These are phyloP conservation scores for Phanerochaete carnosa DNA, from an alignment of 768 basidiomycete genomes.

Conservation along the genomic window DNA sequence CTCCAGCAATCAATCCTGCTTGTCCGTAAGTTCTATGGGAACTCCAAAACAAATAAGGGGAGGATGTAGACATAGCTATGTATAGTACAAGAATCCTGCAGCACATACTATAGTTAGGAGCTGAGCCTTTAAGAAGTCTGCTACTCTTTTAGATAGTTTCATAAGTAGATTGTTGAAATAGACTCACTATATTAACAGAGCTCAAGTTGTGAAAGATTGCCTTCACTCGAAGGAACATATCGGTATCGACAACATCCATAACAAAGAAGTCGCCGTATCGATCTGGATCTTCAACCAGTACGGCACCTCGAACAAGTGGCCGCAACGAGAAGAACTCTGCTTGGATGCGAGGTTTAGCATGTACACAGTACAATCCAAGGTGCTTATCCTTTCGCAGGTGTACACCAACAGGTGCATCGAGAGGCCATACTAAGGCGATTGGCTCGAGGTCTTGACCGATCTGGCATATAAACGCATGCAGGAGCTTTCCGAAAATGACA, in stretches of 20 bases:
- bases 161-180: no score
- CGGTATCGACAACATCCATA: slow-evolving; percentile 5
- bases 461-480: neutral
- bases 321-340: neutral
- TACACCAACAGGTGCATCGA: neutral
- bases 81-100: no score
- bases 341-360: neutral
- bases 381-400: slow-evolving; percentile 2
- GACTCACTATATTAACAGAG: no score
- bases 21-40: no score
- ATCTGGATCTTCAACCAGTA: neutral
- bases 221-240: slow-evolving; percentile 1
- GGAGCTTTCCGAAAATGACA: neutral
- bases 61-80: no score
- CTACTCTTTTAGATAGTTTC: no score
- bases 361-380: neutral
- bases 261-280: neutral
- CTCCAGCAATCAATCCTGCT: no score
- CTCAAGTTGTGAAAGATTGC: slow-evolving; percentile 3
- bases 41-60: no score
- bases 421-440: neutral
- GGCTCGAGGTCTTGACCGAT: neutral
- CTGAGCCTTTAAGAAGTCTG: no score
- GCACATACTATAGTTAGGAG: no score
- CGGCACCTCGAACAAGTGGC: neutral